These are phyloP conservation scores for Echeveria elegans DNA, from an alignment of 164 flowering plant species.

Conservation along the genomic window DNA sequence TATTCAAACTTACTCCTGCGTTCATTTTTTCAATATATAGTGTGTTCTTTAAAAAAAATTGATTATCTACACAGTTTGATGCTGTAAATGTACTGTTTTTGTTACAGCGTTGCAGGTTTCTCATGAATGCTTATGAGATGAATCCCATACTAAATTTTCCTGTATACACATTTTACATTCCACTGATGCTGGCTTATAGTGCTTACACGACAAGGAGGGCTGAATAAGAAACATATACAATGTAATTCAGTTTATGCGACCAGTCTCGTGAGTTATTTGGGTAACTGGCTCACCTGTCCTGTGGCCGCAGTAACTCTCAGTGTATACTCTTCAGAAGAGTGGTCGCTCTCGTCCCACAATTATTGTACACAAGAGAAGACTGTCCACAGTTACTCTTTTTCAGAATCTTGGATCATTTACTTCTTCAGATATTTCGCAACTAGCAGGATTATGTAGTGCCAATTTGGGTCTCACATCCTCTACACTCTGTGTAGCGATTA, in stretches of 20 bases:
- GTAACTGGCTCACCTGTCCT: too few relatives aligned
- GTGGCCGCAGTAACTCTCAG: neutral
- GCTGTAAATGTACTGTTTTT: neutral
- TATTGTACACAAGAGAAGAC: neutral
- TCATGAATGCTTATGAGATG: conserved; percentile 70
- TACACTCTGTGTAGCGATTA: too few relatives aligned
- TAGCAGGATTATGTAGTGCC: too few relatives aligned
- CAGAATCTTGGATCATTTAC: neutral
- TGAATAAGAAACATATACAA: neutral
- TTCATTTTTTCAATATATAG: too few relatives aligned
- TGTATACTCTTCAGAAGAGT: neutral
- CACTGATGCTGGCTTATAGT: conserved; percentile 55
- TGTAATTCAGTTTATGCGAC: neutral
- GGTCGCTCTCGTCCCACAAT: too few relatives aligned
- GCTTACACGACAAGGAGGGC: conserved; percentile 40
- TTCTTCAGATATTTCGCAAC: too few relatives aligned
- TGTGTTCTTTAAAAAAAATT: too few relatives aligned
- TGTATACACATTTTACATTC: conserved; percentile 43
- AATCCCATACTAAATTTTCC: conserved; percentile 73
- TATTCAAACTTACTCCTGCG: neutral
- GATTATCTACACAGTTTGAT: neutral
- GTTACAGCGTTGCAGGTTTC: conserved; percentile 60
- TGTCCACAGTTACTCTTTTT: neutral
- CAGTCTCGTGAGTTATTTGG: too few relatives aligned
- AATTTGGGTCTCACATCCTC: too few relatives aligned